Evolutionary conservation across 441 rosid genomes (phyloP), one percentile per base, ranked within the genome.

Genomic region (Populus trichocarpa): DNA sequence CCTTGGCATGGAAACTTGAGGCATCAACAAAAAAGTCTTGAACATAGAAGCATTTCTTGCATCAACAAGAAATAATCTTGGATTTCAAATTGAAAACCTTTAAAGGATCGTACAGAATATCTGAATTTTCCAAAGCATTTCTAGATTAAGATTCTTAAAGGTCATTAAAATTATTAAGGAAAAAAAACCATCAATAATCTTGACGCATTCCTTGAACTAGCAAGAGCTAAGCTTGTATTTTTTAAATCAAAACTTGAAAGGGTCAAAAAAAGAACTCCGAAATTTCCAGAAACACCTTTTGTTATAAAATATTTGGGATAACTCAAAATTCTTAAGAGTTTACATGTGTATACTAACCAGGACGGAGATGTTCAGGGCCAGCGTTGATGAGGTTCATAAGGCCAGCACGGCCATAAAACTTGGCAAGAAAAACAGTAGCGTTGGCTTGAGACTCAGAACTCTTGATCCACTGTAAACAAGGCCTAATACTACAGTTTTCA

Each of bases 391-490:
- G 90, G 71, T 90, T 88, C 82, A 88, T 72, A 67, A 90, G 90
- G 25, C 90, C 93, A 2, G 93, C 89, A 5, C 93, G 93, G 84
- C 93, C 93, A 36, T 90, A 90, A 70, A 88, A 90, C 83, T 90
- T 88, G 80, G 93, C 90, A 3, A 90, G 89, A 77, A 90, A 90
- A 50, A 90, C 83, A 53, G 91, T 90, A 14, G 93, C 93, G 79
- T 87, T 85, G 77, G 89, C 90, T 42, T 90, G 93, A 13, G 90
- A 79, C 13, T 88, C 89, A 1, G 93, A 74, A 73, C 81, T 78
- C 35, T 76, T 85, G 83, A 90, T 87, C 93, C 93, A 90, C 28
- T 87, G 85, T 12, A 90, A 84, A 67, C 90, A 90, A 71, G 93
- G 91, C 68, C 87, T 75, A 35, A 90, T 85, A 71, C 75, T 77